Evolutionary conservation across 1,139 yeast genomes (phyloP), one percentile per base, ranked within the genome.

Genomic region (Hansenula anomala): DNA sequence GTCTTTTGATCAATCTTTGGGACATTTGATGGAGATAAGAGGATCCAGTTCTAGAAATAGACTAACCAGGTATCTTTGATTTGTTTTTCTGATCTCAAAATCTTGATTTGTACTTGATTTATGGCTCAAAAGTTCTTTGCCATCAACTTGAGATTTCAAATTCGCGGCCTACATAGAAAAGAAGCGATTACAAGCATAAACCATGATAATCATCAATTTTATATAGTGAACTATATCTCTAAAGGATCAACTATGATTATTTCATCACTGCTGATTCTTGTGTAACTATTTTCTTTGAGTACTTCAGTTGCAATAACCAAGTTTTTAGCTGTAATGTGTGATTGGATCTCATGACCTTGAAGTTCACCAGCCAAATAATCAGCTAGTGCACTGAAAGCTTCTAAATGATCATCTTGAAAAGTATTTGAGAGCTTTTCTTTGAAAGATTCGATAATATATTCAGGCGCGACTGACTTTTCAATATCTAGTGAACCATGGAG

Each of bases 201-300:
- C n/a, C n/a, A n/a, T n/a, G n/a, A n/a, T n/a, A n/a, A n/a, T n/a
- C n/a, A n/a, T 15, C 4, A 6, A 16, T 9, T n/a, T 3, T 12
- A 18, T 4, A 12, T 6, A 24, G 19, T 18, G 16, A 6, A 23
- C 14, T 28, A 27, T 12, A 25, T 10, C 6, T n/a, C 26, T n/a
- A 41, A 7, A 8, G 53, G 52, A 14, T 46, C 54, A 18, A 51
- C 54, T 4, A 52, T 24, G 15, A 52, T 51, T 13, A 45, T 36
- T 15, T 51, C 55, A 16, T 19, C 37, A 1, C 41, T 40, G 19
- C 41, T 47, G n/a, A 43, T 30, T 32, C 56, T 46, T 6, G 36
- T 39, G 27, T 52, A 52, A 19, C 50, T 40, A 34, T 45, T 45
- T 24, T 37, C 14, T 14, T 30, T 37, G 6, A 51, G 25, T 2